Percentiles rank a stretch among this genome's conserved stretches.
Evolutionary conservation across 495 filamentous ascomycete genomes (phyloP).

Genomic region (Neurospora sp.): DNA sequence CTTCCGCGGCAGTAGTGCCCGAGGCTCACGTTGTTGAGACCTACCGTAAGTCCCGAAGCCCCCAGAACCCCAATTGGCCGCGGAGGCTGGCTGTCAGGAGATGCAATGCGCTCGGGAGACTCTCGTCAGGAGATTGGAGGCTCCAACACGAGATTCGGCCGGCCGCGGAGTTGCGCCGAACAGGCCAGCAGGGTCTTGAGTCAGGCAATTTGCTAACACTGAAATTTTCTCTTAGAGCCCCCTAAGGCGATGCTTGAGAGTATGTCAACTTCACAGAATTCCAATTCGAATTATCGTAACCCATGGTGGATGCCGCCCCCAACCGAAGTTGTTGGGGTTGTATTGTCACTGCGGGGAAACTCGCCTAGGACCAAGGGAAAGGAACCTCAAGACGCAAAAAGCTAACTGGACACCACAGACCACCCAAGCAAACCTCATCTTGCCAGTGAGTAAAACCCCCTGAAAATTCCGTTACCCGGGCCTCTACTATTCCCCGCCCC

Average conservation of each 20-base stretch:
- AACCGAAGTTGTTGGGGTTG: slow-evolving; percentile 11
- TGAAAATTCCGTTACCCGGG: neutral
- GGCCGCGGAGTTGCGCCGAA: neutral
- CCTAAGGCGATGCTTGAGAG: slow-evolving; percentile 52
- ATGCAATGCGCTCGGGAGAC: neutral
- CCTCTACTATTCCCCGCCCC: neutral
- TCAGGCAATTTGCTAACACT: slow-evolving; percentile 4
- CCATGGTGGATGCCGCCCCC: neutral
- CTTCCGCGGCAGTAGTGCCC: slow-evolving; percentile 52
- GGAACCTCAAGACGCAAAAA: neutral
- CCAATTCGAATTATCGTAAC: neutral
- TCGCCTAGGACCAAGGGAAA: slow-evolving; percentile 19
- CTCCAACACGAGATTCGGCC: neutral
- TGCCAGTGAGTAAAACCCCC: slow-evolving; percentile 29
- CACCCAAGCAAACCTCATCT: slow-evolving; percentile 51
- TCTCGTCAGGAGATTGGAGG: neutral
- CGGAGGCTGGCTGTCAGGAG: neutral
- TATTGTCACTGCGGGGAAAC: slow-evolving; percentile 13
- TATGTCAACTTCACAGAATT: slow-evolving; percentile 28
- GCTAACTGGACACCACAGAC: slow-evolving; percentile 35
- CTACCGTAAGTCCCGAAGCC: slow-evolving; percentile 42
- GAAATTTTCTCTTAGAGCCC: slow-evolving; percentile 28
- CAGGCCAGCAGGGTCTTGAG: neutral
- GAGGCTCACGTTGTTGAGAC: slow-evolving; percentile 84
- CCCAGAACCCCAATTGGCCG: slow-evolving; percentile 9